These are phyloP conservation scores for Aspergillus vadensis DNA, from an alignment of 2,329 filamentous ascomycete genomes.

Conservation along the genomic window DNA sequence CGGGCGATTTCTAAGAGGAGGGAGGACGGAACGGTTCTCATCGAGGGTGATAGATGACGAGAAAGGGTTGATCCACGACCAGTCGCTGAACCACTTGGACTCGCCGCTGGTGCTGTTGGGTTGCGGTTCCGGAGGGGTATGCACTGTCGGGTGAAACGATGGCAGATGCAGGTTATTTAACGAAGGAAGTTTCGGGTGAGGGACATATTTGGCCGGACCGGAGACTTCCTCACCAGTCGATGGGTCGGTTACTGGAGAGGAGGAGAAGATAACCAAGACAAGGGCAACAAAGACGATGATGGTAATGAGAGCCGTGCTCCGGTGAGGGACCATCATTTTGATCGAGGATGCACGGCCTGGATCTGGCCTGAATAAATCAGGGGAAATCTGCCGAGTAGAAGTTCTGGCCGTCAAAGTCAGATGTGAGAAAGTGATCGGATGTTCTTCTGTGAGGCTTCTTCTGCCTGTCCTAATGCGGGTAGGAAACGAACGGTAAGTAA, in stretches of 20 bases:
- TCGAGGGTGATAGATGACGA: constrained; percentile 78
- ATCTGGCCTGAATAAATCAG: background rate
- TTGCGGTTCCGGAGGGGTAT: constrained; percentile 70
- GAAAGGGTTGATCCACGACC: constrained; percentile 89
- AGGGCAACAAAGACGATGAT: constrained; percentile 47
- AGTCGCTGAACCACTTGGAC: constrained; percentile 83
- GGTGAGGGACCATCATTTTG: constrained; percentile 47
- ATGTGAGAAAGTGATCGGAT: background rate
- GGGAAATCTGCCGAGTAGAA: background rate
- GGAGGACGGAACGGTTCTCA: constrained; percentile 79
- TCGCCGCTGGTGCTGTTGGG: constrained; percentile 74
- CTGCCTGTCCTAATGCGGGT: background rate
- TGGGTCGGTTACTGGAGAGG: constrained; percentile 34
- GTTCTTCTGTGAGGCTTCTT: background rate
- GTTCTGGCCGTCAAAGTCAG: background rate
- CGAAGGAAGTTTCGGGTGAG: constrained; percentile 44
- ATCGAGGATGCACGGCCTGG: background rate
- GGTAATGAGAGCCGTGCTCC: constrained; percentile 45
- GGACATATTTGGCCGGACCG: constrained; percentile 35
- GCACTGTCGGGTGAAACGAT: constrained; percentile 69
- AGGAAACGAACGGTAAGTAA: background rate
- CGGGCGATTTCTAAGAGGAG: constrained; percentile 69
- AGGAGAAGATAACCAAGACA: constrained; percentile 48
- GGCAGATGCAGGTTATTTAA: constrained; percentile 59
- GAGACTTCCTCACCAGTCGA: constrained; percentile 25